Conservation (phyloP, 1,139 yeast genomes). For the Pichia sp. region DNA sequence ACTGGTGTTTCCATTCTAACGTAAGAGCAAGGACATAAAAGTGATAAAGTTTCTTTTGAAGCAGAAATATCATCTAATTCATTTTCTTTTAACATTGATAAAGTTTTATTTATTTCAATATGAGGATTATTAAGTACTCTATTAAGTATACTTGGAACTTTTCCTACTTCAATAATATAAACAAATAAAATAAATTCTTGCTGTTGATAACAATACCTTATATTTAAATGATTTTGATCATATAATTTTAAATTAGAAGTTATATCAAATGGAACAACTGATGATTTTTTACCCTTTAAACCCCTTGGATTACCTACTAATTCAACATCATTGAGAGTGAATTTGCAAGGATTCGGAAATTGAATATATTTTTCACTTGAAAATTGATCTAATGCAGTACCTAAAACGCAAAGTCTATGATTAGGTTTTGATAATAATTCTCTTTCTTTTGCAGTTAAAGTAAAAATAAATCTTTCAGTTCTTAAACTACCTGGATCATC, state of each 20-base stretch:
- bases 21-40: slow-evolving; percentile 61
- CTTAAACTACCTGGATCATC: slow-evolving; percentile 7
- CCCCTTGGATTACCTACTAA: slow-evolving; percentile 52
- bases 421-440: slow-evolving; percentile 28
- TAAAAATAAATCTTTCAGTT: slow-evolving; percentile 29
- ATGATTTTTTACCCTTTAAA: slow-evolving; percentile 53
- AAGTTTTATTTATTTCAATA: slow-evolving; percentile 43
- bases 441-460: slow-evolving; percentile 37
- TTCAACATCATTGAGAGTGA: slow-evolving; percentile 42
- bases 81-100: slow-evolving; percentile 33
- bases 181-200: slow-evolving; percentile 40
- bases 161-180: slow-evolving; percentile 45
- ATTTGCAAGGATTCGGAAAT: slow-evolving; percentile 55
- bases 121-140: slow-evolving; percentile 36
- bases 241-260: slow-evolving; percentile 36
- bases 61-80: slow-evolving; percentile 50
- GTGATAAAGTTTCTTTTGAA: slow-evolving; percentile 44
- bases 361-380: slow-evolving; percentile 38
- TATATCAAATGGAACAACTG: slow-evolving; percentile 63
- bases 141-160: slow-evolving; percentile 35
- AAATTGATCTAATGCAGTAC: slow-evolving; percentile 37
- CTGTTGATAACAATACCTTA: slow-evolving; percentile 49
- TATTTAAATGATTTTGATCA: slow-evolving; percentile 36
- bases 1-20: slow-evolving; percentile 57
- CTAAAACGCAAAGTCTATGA: slow-evolving; percentile 38